phyloP scores from a whole-genome alignment of 2,329 filamentous ascomycete species.

The Leptographium radiaticola region DNA sequence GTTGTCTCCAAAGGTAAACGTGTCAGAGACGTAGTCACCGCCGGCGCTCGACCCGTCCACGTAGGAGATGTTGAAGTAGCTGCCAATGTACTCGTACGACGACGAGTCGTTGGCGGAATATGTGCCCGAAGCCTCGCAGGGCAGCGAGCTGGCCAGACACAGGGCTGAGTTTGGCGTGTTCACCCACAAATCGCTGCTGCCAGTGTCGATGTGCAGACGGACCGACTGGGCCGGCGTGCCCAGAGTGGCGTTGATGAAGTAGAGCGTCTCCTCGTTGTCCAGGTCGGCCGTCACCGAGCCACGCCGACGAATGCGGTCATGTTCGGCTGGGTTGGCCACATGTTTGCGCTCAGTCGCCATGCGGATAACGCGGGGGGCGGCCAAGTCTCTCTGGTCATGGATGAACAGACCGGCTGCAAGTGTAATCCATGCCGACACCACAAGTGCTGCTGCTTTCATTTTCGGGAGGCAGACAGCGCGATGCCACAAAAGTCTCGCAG shows the following conservation, averaged over 20 bases:
- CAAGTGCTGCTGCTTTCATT: conserved; percentile 24
- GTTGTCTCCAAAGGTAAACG: conserved; percentile 39
- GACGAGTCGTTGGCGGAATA: conserved; percentile 62
- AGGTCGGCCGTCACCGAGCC: conserved; percentile 30
- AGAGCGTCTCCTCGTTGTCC: conserved; percentile 50
- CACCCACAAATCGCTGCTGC: conserved; percentile 57
- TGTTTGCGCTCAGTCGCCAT: conserved; percentile 29
- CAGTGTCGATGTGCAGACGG: conserved; percentile 51
- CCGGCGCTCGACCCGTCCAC: conserved; percentile 65
- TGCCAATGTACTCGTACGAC: conserved; percentile 60
- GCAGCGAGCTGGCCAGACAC: conserved; percentile 34
- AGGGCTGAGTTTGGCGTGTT: conserved; percentile 51
- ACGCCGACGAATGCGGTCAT: conserved; percentile 28
- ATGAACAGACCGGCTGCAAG: conserved; percentile 16
- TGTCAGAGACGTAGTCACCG: conserved; percentile 74
- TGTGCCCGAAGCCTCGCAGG: conserved; percentile 49
- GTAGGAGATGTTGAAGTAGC: conserved; percentile 77
- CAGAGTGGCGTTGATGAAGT: conserved; percentile 49
- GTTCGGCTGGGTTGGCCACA: conserved; percentile 26
- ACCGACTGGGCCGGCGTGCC: conserved; percentile 48
- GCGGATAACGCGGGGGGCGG: conserved; percentile 28
- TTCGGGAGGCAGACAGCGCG: background rate
- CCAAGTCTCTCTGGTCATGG: conserved; percentile 17
- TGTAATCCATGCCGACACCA: conserved; percentile 16
- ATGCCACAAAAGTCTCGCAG: background rate